phyloP scores from a whole-genome alignment of 257 asterid genomes.

The Solanum sitiens region DNA sequence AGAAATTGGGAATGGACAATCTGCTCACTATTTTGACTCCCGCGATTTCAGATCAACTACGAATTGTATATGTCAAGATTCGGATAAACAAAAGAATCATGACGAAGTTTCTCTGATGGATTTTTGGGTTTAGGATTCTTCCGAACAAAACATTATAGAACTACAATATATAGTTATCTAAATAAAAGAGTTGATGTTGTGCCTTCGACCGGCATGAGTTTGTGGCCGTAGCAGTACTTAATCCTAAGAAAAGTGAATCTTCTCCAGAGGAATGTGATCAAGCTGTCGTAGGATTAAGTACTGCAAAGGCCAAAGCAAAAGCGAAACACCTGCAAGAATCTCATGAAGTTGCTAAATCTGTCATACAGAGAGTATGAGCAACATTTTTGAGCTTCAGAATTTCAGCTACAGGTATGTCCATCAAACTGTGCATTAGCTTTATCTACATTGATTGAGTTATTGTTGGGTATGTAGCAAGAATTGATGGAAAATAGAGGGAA shows the following conservation, averaged over 20 bases:
- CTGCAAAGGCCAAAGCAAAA: conserved; percentile 84
- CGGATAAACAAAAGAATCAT: conserved; percentile 12
- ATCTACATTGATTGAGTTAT: too few species aligned
- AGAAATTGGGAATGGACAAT: conserved; percentile 11
- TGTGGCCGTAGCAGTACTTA: not conserved
- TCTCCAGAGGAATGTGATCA: conserved; percentile 91
- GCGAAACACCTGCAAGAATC: conserved; percentile 58
- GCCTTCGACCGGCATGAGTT: conserved; percentile 20
- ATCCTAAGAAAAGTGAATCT: conserved; percentile 47
- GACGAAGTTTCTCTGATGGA: conserved; percentile 13
- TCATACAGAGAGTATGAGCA: conserved; percentile 47
- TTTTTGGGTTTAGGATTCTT: conserved; percentile 16
- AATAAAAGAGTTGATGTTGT: conserved; percentile 25
- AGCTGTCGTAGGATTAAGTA: conserved; percentile 72
- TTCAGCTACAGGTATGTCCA: too few species aligned
- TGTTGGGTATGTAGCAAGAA: too few species aligned
- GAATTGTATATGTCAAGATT: conserved; percentile 17
- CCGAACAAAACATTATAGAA: conserved; percentile 21
- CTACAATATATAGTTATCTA: conserved; percentile 12
- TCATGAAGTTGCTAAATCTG: conserved; percentile 30
- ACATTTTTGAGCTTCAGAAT: conserved; percentile 13
- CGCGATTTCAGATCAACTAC: conserved; percentile 23
- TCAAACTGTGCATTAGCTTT: too few species aligned
- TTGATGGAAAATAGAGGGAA: too few species aligned
- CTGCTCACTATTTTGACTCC: conserved; percentile 15